Conservation (phyloP, 768 basidiomycete species). For the Amyloporia xantha region DNA sequence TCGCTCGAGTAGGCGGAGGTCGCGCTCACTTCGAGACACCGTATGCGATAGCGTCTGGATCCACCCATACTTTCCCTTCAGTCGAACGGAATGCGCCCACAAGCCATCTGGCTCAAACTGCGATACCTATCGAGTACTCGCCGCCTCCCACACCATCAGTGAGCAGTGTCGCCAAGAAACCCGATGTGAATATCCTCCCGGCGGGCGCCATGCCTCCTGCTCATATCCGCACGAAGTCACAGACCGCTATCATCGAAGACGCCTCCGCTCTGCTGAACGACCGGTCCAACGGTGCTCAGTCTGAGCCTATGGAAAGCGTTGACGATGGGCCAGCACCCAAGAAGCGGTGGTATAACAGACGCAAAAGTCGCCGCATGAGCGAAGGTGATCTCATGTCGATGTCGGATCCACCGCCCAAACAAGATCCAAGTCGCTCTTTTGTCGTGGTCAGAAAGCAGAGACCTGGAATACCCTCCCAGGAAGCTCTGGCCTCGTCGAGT, state of each 20-base stretch:
- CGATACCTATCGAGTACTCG: conserved; percentile 29
- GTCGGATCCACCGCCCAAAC: conserved; percentile 5
- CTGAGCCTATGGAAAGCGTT: background rate
- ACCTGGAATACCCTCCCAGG: conserved; percentile 15
- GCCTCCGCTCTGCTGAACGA: conserved; percentile 9
- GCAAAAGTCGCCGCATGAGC: conserved; percentile 54
- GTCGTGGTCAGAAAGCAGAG: conserved; percentile 26
- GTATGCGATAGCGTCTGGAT: conserved; percentile 65
- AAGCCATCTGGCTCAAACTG: conserved; percentile 10
- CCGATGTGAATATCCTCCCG: conserved; percentile 32
- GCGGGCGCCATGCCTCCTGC: conserved; percentile 61
- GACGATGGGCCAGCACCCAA: conserved; percentile 28
- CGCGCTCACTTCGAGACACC: conserved; percentile 80
- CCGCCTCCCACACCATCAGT: conserved; percentile 47
- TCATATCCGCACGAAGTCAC: conserved; percentile 71
- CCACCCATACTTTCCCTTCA: conserved; percentile 64
- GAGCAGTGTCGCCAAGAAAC: conserved; percentile 34
- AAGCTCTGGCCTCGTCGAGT: conserved; percentile 4
- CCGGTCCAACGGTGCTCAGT: background rate
- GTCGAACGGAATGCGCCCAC: conserved; percentile 32
- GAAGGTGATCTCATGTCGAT: conserved; percentile 38
- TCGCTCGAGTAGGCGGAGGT: conserved; percentile 84
- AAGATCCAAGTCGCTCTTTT: conserved; percentile 26
- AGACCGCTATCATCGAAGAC: conserved; percentile 72
- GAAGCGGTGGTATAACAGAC: conserved; percentile 67